Evolutionary conservation across 352 stramenopile genomes (phyloP), one percentile per base, ranked within the genome.

Genomic region (Pythium insidiosum): DNA sequence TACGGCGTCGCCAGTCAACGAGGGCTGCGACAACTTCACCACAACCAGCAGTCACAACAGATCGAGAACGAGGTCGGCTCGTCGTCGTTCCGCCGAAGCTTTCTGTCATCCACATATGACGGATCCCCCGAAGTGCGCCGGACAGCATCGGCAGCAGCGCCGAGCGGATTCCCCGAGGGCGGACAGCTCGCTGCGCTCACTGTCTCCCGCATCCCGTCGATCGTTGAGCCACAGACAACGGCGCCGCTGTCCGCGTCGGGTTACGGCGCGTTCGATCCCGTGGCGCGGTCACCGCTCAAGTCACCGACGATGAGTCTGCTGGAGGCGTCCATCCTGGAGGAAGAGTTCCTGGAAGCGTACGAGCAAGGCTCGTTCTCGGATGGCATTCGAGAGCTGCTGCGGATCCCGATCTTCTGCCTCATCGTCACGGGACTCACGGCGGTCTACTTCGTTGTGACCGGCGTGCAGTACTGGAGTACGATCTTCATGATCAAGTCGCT

Each of bases 401-500:
- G 75, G 33, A 80, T 87, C 18, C 78, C 78, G 4, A 73, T 87
- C 30, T 92, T 88, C 50, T 76, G 71, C 19, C 50, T 89, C 31
- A 87, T 89, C 50, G 71, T 92, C 5, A 70, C 75, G 15, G 79
- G 76, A 0, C 61, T 92, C 37, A 85, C 74, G 34, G 80, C 76
- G 12, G 74, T 92, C 16, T 92, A 89, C 66, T 92, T 92, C 43
- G 79, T 92, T 30, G 79, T 92, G 45, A 89, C 79, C 28, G 76
- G 76, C 30, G 77, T 92, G 40, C 79, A 92, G 53, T 92, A 88
- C 61, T 92, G 79, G 79, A 87, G 70, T 52, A 92, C 79, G 3
- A 88, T 89, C 55, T 92, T 87, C 52, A 88, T 89, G 70, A 84
- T 86, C 62, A 87, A 88, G 66, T 88, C 77, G 34, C 68, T 91